Percentiles rank a stretch among this genome's conserved stretches.
These are phyloP conservation scores for Aspergillus pseudonomiae DNA, from an alignment of 2,329 filamentous ascomycete species.

Conservation along the genomic window DNA sequence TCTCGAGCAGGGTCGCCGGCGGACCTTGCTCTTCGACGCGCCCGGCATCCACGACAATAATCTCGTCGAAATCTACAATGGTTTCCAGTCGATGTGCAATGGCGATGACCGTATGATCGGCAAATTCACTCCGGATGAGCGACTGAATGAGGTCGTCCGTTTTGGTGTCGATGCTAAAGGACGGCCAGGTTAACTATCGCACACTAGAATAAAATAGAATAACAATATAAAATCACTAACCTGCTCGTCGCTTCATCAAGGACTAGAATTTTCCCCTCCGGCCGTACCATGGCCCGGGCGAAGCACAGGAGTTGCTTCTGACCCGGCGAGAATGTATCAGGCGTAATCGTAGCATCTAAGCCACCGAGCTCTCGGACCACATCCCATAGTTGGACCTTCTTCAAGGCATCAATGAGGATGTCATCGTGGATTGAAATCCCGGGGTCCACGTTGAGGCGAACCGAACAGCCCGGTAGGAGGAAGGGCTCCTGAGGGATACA, in stretches of 20 bases:
- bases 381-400: neutral
- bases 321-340: neutral
- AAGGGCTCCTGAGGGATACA: neutral
- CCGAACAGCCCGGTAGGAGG: neutral
- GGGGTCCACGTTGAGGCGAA: neutral
- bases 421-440: neutral
- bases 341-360: neutral
- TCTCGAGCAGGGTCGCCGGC: neutral
- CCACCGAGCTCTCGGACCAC: neutral
- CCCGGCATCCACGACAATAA: neutral
- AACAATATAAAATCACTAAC: neutral
- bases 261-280: neutral
- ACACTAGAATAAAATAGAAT: conserved; percentile 15
- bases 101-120: conserved; percentile 8
- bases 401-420: neutral
- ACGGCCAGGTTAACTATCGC: conserved; percentile 5
- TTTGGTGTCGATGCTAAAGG: conserved; percentile 9
- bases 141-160: conserved; percentile 7
- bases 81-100: conserved; percentile 6
- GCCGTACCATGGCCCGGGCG: neutral
- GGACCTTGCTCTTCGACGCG: neutral
- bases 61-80: neutral
- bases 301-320: neutral
- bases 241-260: neutral
- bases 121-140: conserved; percentile 10